Conservation (phyloP, 2,329 filamentous ascomycete species). For the Pseudogymnoascus sp. region DNA sequence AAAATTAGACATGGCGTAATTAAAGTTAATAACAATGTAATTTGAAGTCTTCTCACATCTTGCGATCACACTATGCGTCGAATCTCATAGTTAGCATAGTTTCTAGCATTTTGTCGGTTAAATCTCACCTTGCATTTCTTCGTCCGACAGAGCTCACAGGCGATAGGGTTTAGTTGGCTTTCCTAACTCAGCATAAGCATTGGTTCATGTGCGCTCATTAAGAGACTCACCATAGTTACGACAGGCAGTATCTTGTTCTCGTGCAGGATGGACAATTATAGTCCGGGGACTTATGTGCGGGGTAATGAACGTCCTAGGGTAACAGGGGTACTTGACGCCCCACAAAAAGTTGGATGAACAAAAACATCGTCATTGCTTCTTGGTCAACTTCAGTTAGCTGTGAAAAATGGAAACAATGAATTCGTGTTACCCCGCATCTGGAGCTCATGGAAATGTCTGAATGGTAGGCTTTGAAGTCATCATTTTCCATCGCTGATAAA, state of each 20-base stretch:
- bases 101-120: not conserved
- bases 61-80: slow-evolving; percentile 5
- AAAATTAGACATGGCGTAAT: not conserved
- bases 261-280: not conserved
- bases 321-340: not conserved
- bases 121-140: slow-evolving; percentile 9
- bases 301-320: not conserved
- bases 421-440: not conserved
- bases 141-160: slow-evolving; percentile 2
- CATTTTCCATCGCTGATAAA: not conserved
- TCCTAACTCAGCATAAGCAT: not conserved
- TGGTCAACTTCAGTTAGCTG: not conserved
- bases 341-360: not conserved
- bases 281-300: not conserved
- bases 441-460: not conserved
- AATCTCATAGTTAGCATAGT: not conserved
- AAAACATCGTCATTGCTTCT: not conserved
- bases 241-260: not conserved
- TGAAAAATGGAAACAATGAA: too few species aligned
- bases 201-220: not conserved
- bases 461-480: not conserved
- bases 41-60: not conserved
- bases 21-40: not conserved
- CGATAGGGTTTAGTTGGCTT: slow-evolving; percentile 5
- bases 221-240: not conserved